Base-by-base conservation (phyloP, 371 early-diverging fungal species). In the Phascolomyces articulosus region DNA sequence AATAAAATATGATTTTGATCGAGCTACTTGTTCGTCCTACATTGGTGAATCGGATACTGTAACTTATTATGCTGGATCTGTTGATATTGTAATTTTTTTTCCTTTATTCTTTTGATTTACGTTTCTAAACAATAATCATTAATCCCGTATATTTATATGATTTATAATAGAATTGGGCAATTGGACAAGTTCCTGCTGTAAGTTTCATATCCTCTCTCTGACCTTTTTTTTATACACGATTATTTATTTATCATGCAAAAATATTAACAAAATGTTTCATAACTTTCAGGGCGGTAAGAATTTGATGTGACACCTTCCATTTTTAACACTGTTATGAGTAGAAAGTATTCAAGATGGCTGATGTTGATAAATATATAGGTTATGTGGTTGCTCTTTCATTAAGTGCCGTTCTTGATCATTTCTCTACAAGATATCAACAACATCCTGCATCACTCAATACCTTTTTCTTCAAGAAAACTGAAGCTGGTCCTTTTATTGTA, bases 111-210 rank as follows among this genome's bases (percentile, higher is more conserved):
- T 34, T 40, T 58, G 7, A 23, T 10, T 21, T 8, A 34, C 2
- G 2, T 20, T n/a, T 56, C 18, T 21, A 7, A 24, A 16, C 29
- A 16, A 29, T 40, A 34, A 40, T 8, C 23, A 15, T 23, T 13
- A n/a, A n/a, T 23, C 13, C 23, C 23, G 21, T 24, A 21, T 26
- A 27, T 34, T 27, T 15, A 54, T 53, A 1, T 28, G 27, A 31
- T 26, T 15, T 55, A 24, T 20, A 44, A 18, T 51, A 74, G 71
- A 40, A 63, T 40, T 79, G 75, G 75, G 66, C 69, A 26, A 67
- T 77, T 44, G 80, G 80, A 9, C 66, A 69, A 27, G 78, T 75
- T 1, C 78, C 80, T 20, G 66, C 74, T 58, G 80, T 78, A 80
- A 77, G 69, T 70, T 20, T n/a, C n/a, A n/a, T n/a, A 24, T 18